Base-by-base conservation (phyloP, 75 land plant genomes). In the Sequoia sempervirens region DNA sequence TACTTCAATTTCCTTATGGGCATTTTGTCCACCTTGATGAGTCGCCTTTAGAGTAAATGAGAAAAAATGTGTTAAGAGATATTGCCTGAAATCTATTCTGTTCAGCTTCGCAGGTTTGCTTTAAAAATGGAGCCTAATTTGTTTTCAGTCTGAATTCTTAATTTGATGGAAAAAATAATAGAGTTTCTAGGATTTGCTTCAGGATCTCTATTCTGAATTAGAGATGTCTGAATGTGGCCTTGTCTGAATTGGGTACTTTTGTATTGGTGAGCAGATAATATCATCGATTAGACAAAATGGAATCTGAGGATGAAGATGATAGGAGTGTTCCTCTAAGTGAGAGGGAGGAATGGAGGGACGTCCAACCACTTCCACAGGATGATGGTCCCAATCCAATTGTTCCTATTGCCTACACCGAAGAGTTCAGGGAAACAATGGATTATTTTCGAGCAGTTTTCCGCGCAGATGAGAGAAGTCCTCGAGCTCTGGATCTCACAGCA, bases 321-420 rank as follows among this genome's bases (percentile, higher is more conserved):
- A 69, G 3, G 78, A 75, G 83, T 83, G 28, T 88, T 26, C 98
- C 98, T 3, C 8, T 94, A 41, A 82, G 91, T 84, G 36, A 70
- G 84, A 84, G 98, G 82, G 87, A 79, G 36, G 99, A 93, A 82
- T 97, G 98, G 98, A 80, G 88, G 9, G 99, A 97, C 82, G 93
- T 97, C 37, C 81, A 37, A 76, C 98, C 98, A n/a, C 46, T 97
- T 17, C 90, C 96, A 2, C 99, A 97, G 83, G 93, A 97, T 84
- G 99, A 97, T 86, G 99, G 99, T 26, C 96, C 99, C 37, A 84
- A 94, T 72, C 99, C 99, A 26, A 92, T 97, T 11, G 99, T 97
- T 34, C 83, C 95, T 37, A 97, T 97, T 64, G 93, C 91, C 70
- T 97, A 97, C 93, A 90, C 87, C 14, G 82, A 84, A 38, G 90